Percentiles rank a stretch among this genome's conserved stretches.
Conservation (phyloP, 768 basidiomycete species). For the Boletus coccyginus region DNA sequence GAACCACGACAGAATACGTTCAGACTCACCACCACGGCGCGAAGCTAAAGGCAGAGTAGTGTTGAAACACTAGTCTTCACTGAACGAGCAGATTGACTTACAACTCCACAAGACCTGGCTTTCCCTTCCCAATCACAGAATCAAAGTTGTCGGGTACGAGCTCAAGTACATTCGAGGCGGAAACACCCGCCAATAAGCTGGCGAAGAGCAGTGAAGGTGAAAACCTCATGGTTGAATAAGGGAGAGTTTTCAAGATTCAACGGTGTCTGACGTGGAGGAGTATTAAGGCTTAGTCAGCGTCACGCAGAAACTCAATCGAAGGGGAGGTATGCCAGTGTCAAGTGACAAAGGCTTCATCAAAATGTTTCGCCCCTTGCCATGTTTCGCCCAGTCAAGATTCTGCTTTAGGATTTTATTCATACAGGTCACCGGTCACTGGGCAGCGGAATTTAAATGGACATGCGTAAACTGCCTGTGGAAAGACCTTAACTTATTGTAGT, state of each 20-base stretch:
- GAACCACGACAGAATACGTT: not conserved
- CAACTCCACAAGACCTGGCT: slow-evolving; percentile 89
- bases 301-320: too few species aligned
- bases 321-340: too few species aligned
- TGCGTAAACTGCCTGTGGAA: too few species aligned
- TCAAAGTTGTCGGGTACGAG: slow-evolving; percentile 77
- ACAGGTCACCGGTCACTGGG: too few species aligned
- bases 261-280: slow-evolving; percentile 29
- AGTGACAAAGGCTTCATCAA: too few species aligned
- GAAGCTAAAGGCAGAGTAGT: slow-evolving; percentile 45
- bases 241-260: slow-evolving; percentile 5
- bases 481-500: too few species aligned
- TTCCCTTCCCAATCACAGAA: slow-evolving; percentile 68
- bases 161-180: slow-evolving; percentile 83
- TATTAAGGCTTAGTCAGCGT: slow-evolving; percentile 22
- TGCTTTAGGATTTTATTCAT: too few species aligned
- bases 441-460: too few species aligned
- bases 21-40: slow-evolving; percentile 82
- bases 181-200: slow-evolving; percentile 51
- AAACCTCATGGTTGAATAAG: slow-evolving; percentile 51
- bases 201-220: slow-evolving; percentile 53
- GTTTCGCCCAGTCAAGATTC: too few species aligned
- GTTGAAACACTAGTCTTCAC: not conserved
- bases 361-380: too few species aligned
- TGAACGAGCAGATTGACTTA: slow-evolving; percentile 40